Evolutionary conservation across 371 early-diverging fungal species (phyloP), one percentile per base, ranked within the genome.

Genomic region (Choanephora cucurbitarum): DNA sequence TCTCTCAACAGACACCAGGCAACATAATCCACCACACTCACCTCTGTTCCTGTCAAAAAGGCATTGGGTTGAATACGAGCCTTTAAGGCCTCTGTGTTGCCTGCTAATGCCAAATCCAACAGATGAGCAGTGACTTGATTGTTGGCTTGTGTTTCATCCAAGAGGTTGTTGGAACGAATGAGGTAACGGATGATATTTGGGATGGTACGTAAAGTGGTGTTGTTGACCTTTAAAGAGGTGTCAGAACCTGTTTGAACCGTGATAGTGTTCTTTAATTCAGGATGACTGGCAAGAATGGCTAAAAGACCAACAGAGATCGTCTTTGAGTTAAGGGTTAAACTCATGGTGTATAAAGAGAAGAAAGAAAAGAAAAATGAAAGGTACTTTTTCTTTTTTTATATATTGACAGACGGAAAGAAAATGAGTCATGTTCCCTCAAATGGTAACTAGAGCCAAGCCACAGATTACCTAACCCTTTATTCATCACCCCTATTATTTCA

Each of bases 1-100:
- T 71, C 42, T 57, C 72, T 73, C 55, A 77, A 68, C n/a, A 59
- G 57, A 42, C 64, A 77, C 79, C 82, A 80, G 52, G 70, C 77
- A 6, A 80, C 61, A 40, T 66, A 74, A 59, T 80, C 82, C 2
- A 64, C 69, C 48, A 80, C 53, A 10, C 64, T 48, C 32, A 77
- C 73, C 44, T 70, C 65, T 17, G 69, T 55, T 19, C 70, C 52
- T 24, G 67, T 52, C 56, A 80, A 67, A 62, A 72, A 83, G 17
- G 76, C 47, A n/a, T 57, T 54, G 7, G 48, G 32, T 32, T 17
- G 14, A 37, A 66, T 52, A 32, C 42, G 45, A 37, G 57, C 15
- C 28, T 49, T 37, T 14, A 66, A 60, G 22, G 50, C 52, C 0
- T 44, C 48, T 1, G 22, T 19, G 3, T 66, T 47, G 14, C 28